Percentiles rank a stretch among this genome's conserved stretches.
Evolutionary conservation across 306 rosid species (phyloP).

Genomic region (Glycine latifolia): DNA sequence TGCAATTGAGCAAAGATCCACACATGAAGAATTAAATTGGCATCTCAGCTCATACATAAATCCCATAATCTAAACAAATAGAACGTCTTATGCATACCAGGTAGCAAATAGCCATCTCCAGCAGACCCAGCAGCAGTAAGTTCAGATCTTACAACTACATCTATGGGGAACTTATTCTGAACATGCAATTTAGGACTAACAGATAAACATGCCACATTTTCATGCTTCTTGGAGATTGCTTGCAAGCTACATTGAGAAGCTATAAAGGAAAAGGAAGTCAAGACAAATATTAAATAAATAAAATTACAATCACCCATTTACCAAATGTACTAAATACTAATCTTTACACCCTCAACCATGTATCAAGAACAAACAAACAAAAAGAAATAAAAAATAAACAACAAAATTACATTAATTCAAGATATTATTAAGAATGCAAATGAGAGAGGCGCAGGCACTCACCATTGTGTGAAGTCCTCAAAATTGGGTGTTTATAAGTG

Average conservation of each 20-base stretch:
- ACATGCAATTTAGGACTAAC: constrained; percentile 37
- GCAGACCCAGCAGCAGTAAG: constrained; percentile 63
- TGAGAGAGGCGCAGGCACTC: constrained; percentile 47
- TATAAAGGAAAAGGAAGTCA: constrained; percentile 39
- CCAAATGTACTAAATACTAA: background rate
- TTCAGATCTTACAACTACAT: constrained; percentile 66
- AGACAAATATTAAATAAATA: background rate
- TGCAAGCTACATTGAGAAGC: constrained; percentile 55
- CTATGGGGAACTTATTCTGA: constrained; percentile 48
- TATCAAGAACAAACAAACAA: background rate
- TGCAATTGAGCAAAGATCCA: constrained; percentile 56
- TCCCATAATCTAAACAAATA: constrained; percentile 21
- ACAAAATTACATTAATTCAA: background rate
- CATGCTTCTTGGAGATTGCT: constrained; percentile 49
- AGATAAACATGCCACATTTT: constrained; percentile 9
- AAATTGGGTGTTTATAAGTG: constrained; percentile 29
- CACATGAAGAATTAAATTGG: background rate
- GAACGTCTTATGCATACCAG: constrained; percentile 59
- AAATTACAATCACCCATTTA: background rate
- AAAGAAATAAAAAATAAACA: background rate
- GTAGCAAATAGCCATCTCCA: constrained; percentile 53
- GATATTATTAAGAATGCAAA: background rate
- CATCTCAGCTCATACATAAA: constrained; percentile 14
- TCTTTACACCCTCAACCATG: too few species aligned
- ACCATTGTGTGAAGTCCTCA: constrained; percentile 45